Conservation (phyloP, 805 yeast genomes). For the Hanseniaspora clermontiae region DNA sequence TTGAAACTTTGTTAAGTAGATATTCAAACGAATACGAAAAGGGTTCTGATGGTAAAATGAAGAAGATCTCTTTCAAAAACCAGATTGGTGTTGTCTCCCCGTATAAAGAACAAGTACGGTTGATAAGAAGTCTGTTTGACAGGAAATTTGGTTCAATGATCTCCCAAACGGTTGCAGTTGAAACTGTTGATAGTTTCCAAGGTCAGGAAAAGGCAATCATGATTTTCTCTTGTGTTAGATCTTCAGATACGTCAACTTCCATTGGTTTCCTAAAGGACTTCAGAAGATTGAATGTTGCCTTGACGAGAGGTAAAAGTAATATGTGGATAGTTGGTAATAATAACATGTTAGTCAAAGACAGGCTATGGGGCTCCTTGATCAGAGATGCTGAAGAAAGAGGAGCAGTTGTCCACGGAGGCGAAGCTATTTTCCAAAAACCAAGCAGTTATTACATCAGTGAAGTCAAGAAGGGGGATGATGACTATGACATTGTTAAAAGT, state of each 20-base stretch:
- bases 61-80: constrained; percentile 44
- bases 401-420: constrained; percentile 17
- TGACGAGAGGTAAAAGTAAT: constrained; percentile 85
- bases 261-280: constrained; percentile 86
- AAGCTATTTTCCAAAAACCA: background rate
- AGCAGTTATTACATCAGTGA: background rate
- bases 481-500: background rate
- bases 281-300: constrained; percentile 92
- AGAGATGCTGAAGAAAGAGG: constrained; percentile 47
- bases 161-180: constrained; percentile 61
- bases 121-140: constrained; percentile 45
- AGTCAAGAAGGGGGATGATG: background rate
- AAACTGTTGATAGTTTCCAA: constrained; percentile 95
- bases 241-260: constrained; percentile 41
- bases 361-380: constrained; percentile 62
- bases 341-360: constrained; percentile 48
- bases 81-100: constrained; percentile 88
- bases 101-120: constrained; percentile 71
- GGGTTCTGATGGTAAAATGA: constrained; percentile 17
- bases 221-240: constrained; percentile 90
- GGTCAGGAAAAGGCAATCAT: constrained; percentile 95
- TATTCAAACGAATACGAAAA: constrained; percentile 18
- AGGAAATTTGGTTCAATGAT: constrained; percentile 52
- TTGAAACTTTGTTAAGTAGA: constrained; percentile 38
- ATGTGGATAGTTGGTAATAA: constrained; percentile 84